Evolutionary conservation across 2,329 filamentous ascomycete species (phyloP).

Genomic region (Epichloe bromicola): DNA sequence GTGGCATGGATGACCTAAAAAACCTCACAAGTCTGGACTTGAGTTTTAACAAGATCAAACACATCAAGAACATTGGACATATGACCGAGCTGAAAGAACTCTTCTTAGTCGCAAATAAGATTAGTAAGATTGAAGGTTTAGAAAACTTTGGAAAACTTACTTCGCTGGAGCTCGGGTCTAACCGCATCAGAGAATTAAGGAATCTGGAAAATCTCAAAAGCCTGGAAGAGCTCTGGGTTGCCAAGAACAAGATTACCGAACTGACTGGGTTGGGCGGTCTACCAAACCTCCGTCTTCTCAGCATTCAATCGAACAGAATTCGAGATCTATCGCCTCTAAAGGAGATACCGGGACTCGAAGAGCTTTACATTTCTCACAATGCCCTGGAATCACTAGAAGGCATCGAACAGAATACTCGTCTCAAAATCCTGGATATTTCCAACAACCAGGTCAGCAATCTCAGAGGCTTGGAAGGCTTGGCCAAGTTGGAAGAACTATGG

Average conservation of each 20-base stretch:
- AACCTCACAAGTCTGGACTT: constrained; percentile 73
- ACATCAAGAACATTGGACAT: constrained; percentile 80
- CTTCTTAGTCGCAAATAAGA: constrained; percentile 92
- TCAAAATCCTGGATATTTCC: constrained; percentile 77
- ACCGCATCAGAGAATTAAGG: constrained; percentile 78
- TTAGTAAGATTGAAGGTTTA: constrained; percentile 73
- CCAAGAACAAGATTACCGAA: constrained; percentile 90
- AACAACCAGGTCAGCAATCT: constrained; percentile 74
- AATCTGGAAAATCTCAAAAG: constrained; percentile 66
- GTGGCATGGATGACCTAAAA: constrained; percentile 66
- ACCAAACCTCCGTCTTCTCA: constrained; percentile 71
- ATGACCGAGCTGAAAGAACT: constrained; percentile 68
- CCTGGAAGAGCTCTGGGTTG: constrained; percentile 84
- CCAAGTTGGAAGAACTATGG: constrained; percentile 80
- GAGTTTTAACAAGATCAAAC: constrained; percentile 98
- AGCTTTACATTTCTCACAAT: constrained; percentile 94
- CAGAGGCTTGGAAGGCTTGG: constrained; percentile 54
- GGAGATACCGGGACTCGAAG: constrained; percentile 65
- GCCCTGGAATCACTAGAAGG: constrained; percentile 66
- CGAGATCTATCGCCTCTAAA: constrained; percentile 62
- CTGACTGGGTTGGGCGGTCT: constrained; percentile 65
- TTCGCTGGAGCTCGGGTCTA: constrained; percentile 84
- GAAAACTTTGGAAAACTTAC: constrained; percentile 61
- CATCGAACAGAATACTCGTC: constrained; percentile 50
- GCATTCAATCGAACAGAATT: constrained; percentile 91